Evolutionary conservation across 208 protist species (phyloP), one percentile per base, ranked within the genome.

Genomic region (Endotrypanum monterogeii): DNA sequence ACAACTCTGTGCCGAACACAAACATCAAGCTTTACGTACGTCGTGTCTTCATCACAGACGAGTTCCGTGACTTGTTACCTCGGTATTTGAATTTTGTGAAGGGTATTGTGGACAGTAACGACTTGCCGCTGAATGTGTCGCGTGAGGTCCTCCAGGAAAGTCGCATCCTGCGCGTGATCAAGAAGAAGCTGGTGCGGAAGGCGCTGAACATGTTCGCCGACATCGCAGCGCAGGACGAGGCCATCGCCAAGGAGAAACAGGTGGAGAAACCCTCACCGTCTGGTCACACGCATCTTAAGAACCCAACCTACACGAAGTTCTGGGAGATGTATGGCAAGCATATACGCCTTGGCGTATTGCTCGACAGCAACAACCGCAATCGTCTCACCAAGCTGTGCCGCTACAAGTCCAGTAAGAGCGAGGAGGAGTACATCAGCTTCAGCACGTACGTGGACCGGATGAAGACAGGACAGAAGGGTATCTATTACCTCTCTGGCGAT

Each of bases 111-210:
- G 99, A 99, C 87, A 99, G 96, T 76, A 98, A 99, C 54, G 99
- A 99, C 81, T 85, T 99, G n/a, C 99, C 99, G 41, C 91, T 99
- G 30, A 99, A 99, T 86, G 98, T 99, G 9, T 99, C 98, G 12
- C 96, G 99, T 65, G 99, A 99, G 89, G 97, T 98, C 56, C 90
- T 99, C 28, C 99, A 99, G 90, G 92, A 99, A 79, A 97, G 89
- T 83, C 97, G 95, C 48, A 95, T 99, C 51, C 82, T 99, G 50
- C 83, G 83, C 46, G 78, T 99, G 25, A 99, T 99, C 78, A 96
- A 97, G 80, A 99, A 99, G 89, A 99, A 99, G 74, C 73, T 99
- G 1, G 93, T 99, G 41, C 88, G 91, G 44, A 98, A 98, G 86
- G 88, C 87, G 18, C 86, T 99, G 32, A 83, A 75, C 32, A 98